Conservation (phyloP, 2,329 filamentous ascomycete species). For the Huntiella omanensis region DNA sequence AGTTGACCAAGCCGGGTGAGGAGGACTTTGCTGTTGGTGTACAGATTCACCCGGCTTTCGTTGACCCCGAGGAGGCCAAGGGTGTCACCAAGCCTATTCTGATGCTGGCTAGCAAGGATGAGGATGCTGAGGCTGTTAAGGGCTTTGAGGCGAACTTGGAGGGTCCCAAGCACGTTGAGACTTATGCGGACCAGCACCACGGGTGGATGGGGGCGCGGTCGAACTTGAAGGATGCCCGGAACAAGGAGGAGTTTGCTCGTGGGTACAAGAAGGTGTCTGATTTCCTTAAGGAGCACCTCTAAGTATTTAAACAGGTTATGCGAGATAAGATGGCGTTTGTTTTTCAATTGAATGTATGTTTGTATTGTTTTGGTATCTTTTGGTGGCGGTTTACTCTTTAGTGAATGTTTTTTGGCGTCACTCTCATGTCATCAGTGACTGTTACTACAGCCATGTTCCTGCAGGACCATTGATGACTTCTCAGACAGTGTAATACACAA, state of each 20-base stretch:
- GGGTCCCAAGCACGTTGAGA: constrained; percentile 42
- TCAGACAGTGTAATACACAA: too few species aligned
- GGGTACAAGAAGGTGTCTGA: constrained; percentile 39
- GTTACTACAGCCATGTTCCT: too few species aligned
- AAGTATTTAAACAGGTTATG: constrained; percentile 3
- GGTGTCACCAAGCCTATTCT: constrained; percentile 41
- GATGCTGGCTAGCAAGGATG: constrained; percentile 47
- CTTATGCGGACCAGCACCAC: constrained; percentile 47
- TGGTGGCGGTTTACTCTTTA: too few species aligned
- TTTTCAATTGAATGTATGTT: too few species aligned
- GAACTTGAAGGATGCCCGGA: constrained; percentile 34
- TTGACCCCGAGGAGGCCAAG: constrained; percentile 41
- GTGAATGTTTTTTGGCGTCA: too few species aligned
- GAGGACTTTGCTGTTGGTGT: constrained; percentile 30
- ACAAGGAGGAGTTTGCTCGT: constrained; percentile 42
- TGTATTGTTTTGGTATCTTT: too few species aligned
- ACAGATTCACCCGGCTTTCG: constrained; percentile 43
- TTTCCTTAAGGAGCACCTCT: constrained; percentile 37
- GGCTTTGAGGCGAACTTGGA: constrained; percentile 35
- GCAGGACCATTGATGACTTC: too few species aligned
- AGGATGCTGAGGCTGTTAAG: constrained; percentile 34
- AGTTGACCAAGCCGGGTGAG: constrained; percentile 27
- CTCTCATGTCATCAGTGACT: too few species aligned
- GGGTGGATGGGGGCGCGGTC: constrained; percentile 56
- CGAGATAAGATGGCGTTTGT: too few species aligned